phyloP scores from a whole-genome alignment of 2,329 filamentous ascomycete genomes.

The Massarina eburnea region DNA sequence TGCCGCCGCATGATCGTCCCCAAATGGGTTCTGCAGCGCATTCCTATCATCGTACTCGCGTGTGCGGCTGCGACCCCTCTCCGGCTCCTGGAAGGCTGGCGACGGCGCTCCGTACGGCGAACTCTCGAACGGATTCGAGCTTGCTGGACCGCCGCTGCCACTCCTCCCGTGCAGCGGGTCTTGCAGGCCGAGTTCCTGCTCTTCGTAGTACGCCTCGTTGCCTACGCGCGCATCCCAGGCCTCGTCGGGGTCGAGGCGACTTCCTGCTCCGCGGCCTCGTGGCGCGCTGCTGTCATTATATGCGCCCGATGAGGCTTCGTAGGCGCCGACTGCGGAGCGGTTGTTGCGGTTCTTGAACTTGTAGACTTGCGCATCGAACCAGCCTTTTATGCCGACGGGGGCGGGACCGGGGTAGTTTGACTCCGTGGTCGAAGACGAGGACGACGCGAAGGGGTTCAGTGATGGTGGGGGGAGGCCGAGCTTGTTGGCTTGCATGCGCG shows the following conservation, averaged over 20 bases:
- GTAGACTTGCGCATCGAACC: slow-evolving; percentile 68
- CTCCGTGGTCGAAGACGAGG: slow-evolving; percentile 16
- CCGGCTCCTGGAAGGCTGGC: slow-evolving; percentile 25
- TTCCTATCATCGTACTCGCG: slow-evolving; percentile 49
- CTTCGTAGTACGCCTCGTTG: slow-evolving; percentile 76
- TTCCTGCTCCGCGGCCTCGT: slow-evolving; percentile 47
- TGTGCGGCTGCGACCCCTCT: slow-evolving; percentile 51
- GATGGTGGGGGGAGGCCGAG: slow-evolving; percentile 74
- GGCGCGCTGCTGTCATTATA: slow-evolving; percentile 34
- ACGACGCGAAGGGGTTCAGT: slow-evolving; percentile 66
- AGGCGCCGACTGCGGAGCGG: slow-evolving; percentile 69
- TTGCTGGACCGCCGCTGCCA: slow-evolving; percentile 32
- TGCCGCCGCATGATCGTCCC: slow-evolving; percentile 47
- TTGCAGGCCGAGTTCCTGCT: slow-evolving; percentile 68
- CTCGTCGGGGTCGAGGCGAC: slow-evolving; percentile 78
- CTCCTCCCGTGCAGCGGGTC: slow-evolving; percentile 46
- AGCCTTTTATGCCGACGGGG: slow-evolving; percentile 67
- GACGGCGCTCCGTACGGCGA: slow-evolving; percentile 30
- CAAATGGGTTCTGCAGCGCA: slow-evolving; percentile 34
- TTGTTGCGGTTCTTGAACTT: slow-evolving; percentile 67
- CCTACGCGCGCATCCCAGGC: slow-evolving; percentile 83
- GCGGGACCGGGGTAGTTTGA: slow-evolving; percentile 57
- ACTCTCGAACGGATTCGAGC: slow-evolving; percentile 33
- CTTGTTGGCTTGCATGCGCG: slow-evolving; percentile 70
- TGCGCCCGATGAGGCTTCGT: slow-evolving; percentile 63